Evolutionary conservation across 768 basidiomycete genomes (phyloP), one percentile per base, ranked within the genome.

Genomic region (Peribolospora baueri): DNA sequence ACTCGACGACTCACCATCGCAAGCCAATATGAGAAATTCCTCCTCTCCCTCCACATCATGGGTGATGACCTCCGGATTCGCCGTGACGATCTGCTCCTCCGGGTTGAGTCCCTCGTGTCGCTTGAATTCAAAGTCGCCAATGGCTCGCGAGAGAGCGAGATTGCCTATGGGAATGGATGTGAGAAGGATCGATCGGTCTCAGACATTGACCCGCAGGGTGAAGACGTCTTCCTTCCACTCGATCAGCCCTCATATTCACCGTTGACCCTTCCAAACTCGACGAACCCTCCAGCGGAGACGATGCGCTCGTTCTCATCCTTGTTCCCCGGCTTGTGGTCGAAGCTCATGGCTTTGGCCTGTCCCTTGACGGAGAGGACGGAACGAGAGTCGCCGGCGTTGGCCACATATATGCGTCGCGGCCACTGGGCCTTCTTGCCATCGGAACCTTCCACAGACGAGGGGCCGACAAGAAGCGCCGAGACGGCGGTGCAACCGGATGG

Each of bases 121-220:
- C 74, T 98, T 98, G 75, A 93, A 98, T 60, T 93, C 87, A 66
- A 98, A 97, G 67, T 98, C 93, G 54, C 93, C 93, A 38, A 98
- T 70, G 4, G 93, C 93, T 62, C 93, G 76, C 11, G 90, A 90
- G 45, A 97, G 70, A 0, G 93, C 91, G 55, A 98, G 78, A 65
- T 97, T 97, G 59, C 91, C 90, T 93, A 62, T 7, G 13, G 42
- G 7, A 48, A 45, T 7, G 45, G 38, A 46, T 52, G 43, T 7
- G 38, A 45, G 8, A 13, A 7, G 13, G 43, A 7, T 45, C 43
- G 13, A 2, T 25, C 25, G 25, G 25, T 25, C 25, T 25, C 25
- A 25, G 25, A 25, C 25, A 25, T 25, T 25, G 25, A 25, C 25
- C 25, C 25, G 25, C 25, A 25, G 25, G 25, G 25, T 25, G 25